These are phyloP conservation scores for Astrothelium macrocarpum DNA, from an alignment of 495 filamentous ascomycete genomes.

Conservation along the genomic window DNA sequence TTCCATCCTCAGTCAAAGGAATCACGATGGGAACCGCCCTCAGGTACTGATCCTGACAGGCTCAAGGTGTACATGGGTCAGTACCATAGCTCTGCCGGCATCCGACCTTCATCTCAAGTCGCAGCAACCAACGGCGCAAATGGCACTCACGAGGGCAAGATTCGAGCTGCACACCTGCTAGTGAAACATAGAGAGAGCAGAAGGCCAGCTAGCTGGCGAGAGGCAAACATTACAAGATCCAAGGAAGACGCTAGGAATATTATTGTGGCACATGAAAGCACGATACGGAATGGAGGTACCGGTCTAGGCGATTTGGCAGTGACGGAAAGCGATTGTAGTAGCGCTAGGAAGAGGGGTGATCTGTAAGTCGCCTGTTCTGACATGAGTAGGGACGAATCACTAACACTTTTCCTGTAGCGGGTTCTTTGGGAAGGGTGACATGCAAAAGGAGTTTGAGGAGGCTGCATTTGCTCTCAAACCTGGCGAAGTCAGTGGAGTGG, in stretches of 20 bases:
- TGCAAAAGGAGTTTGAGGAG: constrained; percentile 99
- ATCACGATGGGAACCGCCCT: constrained; percentile 89
- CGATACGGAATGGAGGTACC: constrained; percentile 58
- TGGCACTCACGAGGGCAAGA: constrained; percentile 62
- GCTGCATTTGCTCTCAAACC: constrained; percentile 79
- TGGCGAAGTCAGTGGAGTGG: constrained; percentile 72
- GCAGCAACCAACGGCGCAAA: constrained; percentile 30
- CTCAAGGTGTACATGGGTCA: constrained; percentile 87
- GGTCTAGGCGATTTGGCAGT: constrained; percentile 71
- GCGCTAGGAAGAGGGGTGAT: constrained; percentile 86
- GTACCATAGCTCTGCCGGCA: constrained; percentile 46
- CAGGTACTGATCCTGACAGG: constrained; percentile 75
- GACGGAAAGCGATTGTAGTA: constrained; percentile 89
- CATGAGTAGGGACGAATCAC: not conserved
- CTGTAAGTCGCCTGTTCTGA: constrained; percentile 43
- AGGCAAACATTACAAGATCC: constrained; percentile 73
- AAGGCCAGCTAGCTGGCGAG: constrained; percentile 82
- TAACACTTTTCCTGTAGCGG: constrained; percentile 43
- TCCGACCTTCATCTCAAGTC: not conserved
- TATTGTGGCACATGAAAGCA: constrained; percentile 58
- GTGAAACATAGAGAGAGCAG: constrained; percentile 87
- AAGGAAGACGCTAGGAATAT: constrained; percentile 80
- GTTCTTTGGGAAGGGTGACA: constrained; percentile 85
- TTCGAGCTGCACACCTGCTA: constrained; percentile 80
- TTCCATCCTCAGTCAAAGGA: constrained; percentile 75